Conservation (phyloP, 139 green algal genomes). For the Pseudopediastrum boryanum region DNA sequence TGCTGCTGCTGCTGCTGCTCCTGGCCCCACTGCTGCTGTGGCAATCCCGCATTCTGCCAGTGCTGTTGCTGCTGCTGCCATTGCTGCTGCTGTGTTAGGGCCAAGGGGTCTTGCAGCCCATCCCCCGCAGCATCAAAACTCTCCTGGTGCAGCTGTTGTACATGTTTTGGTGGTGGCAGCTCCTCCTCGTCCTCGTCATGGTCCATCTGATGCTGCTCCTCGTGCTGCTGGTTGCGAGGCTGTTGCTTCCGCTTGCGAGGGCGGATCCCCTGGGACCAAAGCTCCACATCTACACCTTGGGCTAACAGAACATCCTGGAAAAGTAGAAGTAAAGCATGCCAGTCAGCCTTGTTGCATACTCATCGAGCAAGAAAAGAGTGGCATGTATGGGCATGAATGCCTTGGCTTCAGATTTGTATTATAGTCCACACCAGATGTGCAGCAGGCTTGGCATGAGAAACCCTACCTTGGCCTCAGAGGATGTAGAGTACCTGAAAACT, state of each 20-base stretch:
- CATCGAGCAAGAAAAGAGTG: too few species aligned
- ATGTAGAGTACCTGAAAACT: neutral
- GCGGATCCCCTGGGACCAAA: slow-evolving; percentile 12
- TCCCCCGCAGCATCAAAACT: neutral
- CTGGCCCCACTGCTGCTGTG: neutral
- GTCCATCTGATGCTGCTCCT: neutral
- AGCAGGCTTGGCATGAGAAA: neutral
- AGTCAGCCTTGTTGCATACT: neutral
- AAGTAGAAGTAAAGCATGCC: neutral
- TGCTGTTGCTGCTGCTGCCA: slow-evolving; percentile 3
- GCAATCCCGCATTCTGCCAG: neutral
- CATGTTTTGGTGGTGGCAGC: neutral
- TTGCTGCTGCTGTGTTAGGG: too few species aligned
- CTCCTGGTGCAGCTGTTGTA: slow-evolving; percentile 12
- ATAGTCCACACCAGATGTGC: neutral
- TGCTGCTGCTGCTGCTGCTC: slow-evolving; percentile 7
- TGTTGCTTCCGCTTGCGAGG: neutral
- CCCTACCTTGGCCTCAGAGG: neutral
- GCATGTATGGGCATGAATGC: too few species aligned
- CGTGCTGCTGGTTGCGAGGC: neutral
- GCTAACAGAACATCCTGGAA: slow-evolving; percentile 15
- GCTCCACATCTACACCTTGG: slow-evolving; percentile 17
- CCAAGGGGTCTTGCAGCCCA: neutral
- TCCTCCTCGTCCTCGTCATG: too few species aligned
- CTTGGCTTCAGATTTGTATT: neutral